Evolutionary conservation across 2,329 filamentous ascomycete genomes (phyloP).

Genomic region (Drechmeria coniospora): DNA sequence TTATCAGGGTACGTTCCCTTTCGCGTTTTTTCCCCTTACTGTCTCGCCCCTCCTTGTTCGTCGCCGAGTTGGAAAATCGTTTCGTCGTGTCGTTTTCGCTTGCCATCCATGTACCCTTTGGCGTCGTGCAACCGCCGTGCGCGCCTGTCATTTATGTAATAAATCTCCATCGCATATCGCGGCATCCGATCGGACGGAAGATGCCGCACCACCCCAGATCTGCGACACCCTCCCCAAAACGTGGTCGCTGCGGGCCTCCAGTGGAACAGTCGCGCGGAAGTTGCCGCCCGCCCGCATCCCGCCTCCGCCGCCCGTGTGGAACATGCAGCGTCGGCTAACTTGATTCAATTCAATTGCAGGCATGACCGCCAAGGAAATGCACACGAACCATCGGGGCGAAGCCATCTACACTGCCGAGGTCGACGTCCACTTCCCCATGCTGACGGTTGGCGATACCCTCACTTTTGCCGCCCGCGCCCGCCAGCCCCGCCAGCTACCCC

Average conservation of each 20-base stretch:
- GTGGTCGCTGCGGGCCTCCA: constrained; percentile 2
- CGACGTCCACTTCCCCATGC: constrained; percentile 65
- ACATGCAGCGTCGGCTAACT: constrained; percentile 3
- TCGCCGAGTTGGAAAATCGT: too few relatives aligned
- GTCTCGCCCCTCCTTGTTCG: too few relatives aligned
- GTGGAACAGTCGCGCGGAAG: constrained; percentile 3
- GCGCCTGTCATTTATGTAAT: too few relatives aligned
- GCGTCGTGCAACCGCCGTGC: too few relatives aligned
- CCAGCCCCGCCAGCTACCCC: constrained; percentile 45
- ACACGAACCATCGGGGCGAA: constrained; percentile 63
- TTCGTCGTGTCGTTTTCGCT: too few relatives aligned
- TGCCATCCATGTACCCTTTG: too few relatives aligned
- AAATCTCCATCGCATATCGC: too few relatives aligned
- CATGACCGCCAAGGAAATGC: constrained; percentile 58
- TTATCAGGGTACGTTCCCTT: constrained; percentile 59
- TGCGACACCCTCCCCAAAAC: constrained; percentile 1
- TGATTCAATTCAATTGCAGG: constrained; percentile 21
- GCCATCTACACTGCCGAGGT: constrained; percentile 78
- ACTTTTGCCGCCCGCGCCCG: constrained; percentile 61
- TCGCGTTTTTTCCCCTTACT: too few relatives aligned
- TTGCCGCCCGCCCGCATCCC: constrained; percentile 3
- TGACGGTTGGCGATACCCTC: constrained; percentile 66
- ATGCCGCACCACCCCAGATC: constrained; percentile 3
- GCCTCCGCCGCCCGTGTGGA: too few relatives aligned
- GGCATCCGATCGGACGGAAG: constrained; percentile 3